phyloP scores from a whole-genome alignment of 1,284 basidiomycete genomes.

The Tremellales sp. region DNA sequence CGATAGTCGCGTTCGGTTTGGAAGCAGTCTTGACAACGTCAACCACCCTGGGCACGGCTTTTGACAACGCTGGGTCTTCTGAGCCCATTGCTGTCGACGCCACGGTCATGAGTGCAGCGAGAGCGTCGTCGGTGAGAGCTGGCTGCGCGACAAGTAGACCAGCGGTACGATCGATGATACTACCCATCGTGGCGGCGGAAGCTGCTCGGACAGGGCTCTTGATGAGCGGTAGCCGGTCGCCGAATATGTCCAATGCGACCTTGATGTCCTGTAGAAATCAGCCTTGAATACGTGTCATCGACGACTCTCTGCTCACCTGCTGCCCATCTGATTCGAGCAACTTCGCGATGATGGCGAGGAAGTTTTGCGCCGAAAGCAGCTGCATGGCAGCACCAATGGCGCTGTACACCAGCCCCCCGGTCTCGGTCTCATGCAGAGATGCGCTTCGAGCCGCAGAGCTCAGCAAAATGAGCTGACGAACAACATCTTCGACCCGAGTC shows the following conservation, averaged over 20 bases:
- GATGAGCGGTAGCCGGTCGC: slow-evolving; percentile 62
- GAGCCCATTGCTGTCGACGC: slow-evolving; percentile 57
- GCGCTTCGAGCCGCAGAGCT: slow-evolving; percentile 7
- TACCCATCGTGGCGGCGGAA: slow-evolving; percentile 56
- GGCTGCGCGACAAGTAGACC: slow-evolving; percentile 51
- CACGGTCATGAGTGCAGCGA: slow-evolving; percentile 60
- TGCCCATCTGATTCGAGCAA: slow-evolving; percentile 31
- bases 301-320: slow-evolving; percentile 14
- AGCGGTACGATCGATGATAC: slow-evolving; percentile 50
- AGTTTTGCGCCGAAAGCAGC: slow-evolving; percentile 59
- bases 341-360: slow-evolving; percentile 46
- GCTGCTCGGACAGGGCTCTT: slow-evolving; percentile 58
- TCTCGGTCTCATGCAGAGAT: neutral
- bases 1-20: slow-evolving; percentile 51
- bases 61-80: slow-evolving; percentile 64
- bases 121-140: slow-evolving; percentile 52
- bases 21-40: slow-evolving; percentile 50
- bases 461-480: slow-evolving; percentile 37
- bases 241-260: slow-evolving; percentile 54
- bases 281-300: too few species aligned
- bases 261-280: slow-evolving; percentile 21
- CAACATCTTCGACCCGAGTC: slow-evolving; percentile 26
- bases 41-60: slow-evolving; percentile 59
- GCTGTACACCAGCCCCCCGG: slow-evolving; percentile 10
- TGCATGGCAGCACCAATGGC: slow-evolving; percentile 44